Evolutionary conservation across 441 rosid genomes (phyloP), one percentile per base, ranked within the genome.

Genomic region (Pelargonium fulgidum): DNA sequence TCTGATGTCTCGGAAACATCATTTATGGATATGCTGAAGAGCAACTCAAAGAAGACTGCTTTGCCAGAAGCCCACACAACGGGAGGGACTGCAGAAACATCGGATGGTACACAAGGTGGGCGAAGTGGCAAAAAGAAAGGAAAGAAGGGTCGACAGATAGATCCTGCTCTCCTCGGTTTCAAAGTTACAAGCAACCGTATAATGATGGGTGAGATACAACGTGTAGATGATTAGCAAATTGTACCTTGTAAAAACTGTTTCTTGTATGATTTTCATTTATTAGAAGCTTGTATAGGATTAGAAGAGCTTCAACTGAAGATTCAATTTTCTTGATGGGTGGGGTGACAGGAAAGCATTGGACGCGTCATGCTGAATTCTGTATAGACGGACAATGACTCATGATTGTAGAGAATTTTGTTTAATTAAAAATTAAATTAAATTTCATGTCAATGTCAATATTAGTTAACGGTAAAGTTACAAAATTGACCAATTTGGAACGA

Each of bases 11-110:
- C 91, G 0, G 89, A 86, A 68, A 70, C 92, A 12, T 83, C 89
- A 1, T 87, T 85, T 65, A 84, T 84, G 11, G 87, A 88, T 77
- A 86, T 85, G 94, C 76, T 87, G 72, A 85, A 81, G 77, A 84
- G 76, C 65, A 80, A 72, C 52, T 59, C 75, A 20, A 79, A 82
- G 81, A 87, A 85, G 79, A 74, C 66, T 14, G 63, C 71, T 22
- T 62, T 4, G 1, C 69, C 74, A 39, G 83, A 80, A 41, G 62
- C 33, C 26, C 71, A 77, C 2, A 9, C 66, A 11, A 44, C 47
- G 0, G 63, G 22, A 6, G 80, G 77, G 36, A 56, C 36, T 16
- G 14, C 76, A 0, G 85, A 83, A 42, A 47, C 78, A 36, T 48
- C 71, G 0, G 85, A 80, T 11, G 83, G 74, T 1, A 24, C 50